phyloP scores from a whole-genome alignment of 164 flowering plant genomes.

The Warburgia ugandensis region DNA sequence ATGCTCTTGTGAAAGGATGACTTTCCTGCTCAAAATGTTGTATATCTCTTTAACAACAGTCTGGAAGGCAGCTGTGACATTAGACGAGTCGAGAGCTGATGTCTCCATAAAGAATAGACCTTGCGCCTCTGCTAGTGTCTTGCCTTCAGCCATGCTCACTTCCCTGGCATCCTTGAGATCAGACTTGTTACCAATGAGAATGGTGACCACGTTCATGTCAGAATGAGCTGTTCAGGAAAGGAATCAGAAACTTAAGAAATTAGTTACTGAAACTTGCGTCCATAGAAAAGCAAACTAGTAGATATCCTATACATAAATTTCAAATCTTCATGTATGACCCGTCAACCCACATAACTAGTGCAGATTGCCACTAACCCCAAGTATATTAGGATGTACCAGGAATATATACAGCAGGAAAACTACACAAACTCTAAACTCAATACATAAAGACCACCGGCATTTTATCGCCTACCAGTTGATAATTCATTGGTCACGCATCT shows the following conservation, averaged over 20 bases:
- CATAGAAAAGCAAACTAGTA: not conserved
- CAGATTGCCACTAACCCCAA: too few species aligned
- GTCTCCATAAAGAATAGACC: constrained; percentile 74
- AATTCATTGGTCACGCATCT: too few species aligned
- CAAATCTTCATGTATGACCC: too few species aligned
- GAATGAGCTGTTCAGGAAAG: constrained; percentile 52
- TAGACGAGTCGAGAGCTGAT: constrained; percentile 70
- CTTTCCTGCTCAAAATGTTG: constrained; percentile 60
- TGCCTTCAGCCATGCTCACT: constrained; percentile 57
- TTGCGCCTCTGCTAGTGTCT: constrained; percentile 59
- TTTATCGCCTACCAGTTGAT: too few species aligned
- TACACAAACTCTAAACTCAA: too few species aligned
- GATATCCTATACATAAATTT: too few species aligned
- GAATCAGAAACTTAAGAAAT: not conserved
- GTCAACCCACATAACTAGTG: too few species aligned
- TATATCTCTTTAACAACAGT: constrained; percentile 66
- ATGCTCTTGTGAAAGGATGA: constrained; percentile 45
- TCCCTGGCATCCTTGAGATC: constrained; percentile 71
- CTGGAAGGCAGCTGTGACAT: constrained; percentile 57
- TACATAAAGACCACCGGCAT: too few species aligned
- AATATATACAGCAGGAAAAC: too few species aligned
- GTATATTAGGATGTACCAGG: too few species aligned
- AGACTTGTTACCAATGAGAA: constrained; percentile 67
- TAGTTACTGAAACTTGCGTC: not conserved
- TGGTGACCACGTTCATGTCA: constrained; percentile 77